Conservation (phyloP, 1,284 basidiomycete species). For the Pyrrhoderma lamaoense region DNA sequence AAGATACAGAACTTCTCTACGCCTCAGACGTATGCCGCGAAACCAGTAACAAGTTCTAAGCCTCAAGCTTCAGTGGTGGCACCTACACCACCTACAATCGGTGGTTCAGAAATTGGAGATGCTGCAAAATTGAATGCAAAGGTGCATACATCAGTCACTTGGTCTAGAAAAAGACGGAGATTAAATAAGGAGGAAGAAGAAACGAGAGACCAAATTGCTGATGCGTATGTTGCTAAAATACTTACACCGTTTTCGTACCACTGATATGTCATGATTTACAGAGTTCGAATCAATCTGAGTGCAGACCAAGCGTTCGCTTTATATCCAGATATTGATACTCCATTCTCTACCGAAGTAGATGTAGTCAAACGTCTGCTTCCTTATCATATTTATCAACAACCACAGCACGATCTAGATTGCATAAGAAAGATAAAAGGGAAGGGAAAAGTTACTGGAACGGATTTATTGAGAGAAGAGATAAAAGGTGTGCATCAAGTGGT, state of each 20-base stretch:
- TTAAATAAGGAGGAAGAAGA: conserved; percentile 15
- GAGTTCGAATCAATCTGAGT: conserved; percentile 48
- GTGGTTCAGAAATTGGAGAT: neutral
- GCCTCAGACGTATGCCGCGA: conserved; percentile 15
- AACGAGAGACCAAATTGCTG: conserved; percentile 8
- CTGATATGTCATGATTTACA: conserved; percentile 23
- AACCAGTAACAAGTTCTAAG: conserved; percentile 6
- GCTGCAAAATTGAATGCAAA: neutral
- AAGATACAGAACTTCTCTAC: conserved; percentile 14
- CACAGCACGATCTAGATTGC: conserved; percentile 47
- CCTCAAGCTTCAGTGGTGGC: neutral
- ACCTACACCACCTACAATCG: neutral
- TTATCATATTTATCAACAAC: conserved; percentile 72
- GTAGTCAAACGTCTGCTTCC: conserved; percentile 60
- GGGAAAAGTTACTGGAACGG: conserved; percentile 40
- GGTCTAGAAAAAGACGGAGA: conserved; percentile 11
- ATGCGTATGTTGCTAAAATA: conserved; percentile 7
- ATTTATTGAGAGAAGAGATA: conserved; percentile 37
- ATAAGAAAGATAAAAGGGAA: conserved; percentile 46
- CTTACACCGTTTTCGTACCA: neutral
- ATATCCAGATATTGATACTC: conserved; percentile 58
- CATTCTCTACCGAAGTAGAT: conserved; percentile 55
- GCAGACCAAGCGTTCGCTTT: conserved; percentile 53
- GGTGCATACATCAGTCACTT: neutral
- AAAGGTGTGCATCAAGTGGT: conserved; percentile 35